These are phyloP conservation scores for Penicillium coprophilum DNA, from an alignment of 495 filamentous ascomycete species.

Conservation along the genomic window DNA sequence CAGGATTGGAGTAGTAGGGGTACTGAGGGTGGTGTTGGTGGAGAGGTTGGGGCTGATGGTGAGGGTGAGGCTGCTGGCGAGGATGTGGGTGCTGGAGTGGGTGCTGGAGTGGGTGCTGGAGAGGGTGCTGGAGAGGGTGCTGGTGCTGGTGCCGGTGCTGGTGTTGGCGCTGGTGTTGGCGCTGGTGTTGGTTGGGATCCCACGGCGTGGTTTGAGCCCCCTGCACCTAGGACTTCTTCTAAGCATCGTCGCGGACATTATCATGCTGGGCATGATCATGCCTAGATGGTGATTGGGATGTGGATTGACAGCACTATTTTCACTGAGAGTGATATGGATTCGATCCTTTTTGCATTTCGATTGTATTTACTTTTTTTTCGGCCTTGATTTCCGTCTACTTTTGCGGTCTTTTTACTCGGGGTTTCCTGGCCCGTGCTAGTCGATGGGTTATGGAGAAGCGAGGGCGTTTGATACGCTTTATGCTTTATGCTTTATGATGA, in stretches of 20 bases:
- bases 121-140: no score
- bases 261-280: slow-evolving; percentile 4
- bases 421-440: slow-evolving; percentile 2
- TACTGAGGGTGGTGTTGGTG: not conserved
- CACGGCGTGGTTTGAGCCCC: not conserved
- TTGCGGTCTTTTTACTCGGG: not conserved
- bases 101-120: not conserved
- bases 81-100: not conserved
- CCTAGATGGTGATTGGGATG: not conserved
- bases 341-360: slow-evolving; percentile 5
- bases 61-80: not conserved
- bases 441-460: not conserved
- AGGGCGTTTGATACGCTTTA: slow-evolving; percentile 2
- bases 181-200: not conserved
- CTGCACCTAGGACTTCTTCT: slow-evolving; percentile 7
- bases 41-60: not conserved
- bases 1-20: slow-evolving; percentile 15
- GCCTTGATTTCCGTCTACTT: not conserved
- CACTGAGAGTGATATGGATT: not conserved
- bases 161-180: not conserved
- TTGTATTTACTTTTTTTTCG: not conserved
- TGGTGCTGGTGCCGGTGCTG: not conserved
- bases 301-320: slow-evolving; percentile 1
- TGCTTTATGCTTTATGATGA: slow-evolving; percentile 3
- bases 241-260: slow-evolving; percentile 18